Conservation (phyloP, 331 rosid genomes). For the Acacia concinna region DNA sequence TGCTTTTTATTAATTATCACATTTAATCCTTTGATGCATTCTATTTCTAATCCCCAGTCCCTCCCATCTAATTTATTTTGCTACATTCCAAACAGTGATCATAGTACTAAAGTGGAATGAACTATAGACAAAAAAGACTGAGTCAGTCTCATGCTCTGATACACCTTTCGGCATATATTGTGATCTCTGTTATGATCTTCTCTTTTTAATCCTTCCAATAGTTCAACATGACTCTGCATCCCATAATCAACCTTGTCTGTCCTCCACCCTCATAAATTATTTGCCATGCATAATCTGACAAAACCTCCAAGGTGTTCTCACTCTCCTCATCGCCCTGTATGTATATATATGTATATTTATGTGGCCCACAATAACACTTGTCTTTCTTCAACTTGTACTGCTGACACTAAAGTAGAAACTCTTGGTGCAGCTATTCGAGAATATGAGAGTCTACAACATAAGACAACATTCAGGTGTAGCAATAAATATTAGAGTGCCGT, state of each 20-base stretch:
- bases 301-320: neutral
- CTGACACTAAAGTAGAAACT: neutral
- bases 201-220: neutral
- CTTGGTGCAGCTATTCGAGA: neutral
- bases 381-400: neutral
- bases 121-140: neutral
- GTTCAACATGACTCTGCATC: constrained; percentile 10
- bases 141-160: neutral
- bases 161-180: neutral
- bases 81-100: neutral
- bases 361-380: neutral
- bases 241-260: neutral
- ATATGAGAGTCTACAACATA: neutral
- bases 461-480: neutral
- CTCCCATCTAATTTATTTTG: neutral
- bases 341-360: neutral
- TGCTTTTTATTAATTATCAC: neutral
- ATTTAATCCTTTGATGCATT: neutral
- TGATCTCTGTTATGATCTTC: neutral
- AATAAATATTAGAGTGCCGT: neutral
- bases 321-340: neutral
- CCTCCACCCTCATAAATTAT: neutral
- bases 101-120: neutral
- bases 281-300: neutral
- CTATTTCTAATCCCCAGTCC: neutral